A percentile compares a stretch with the other conserved stretches of the same genome.
Evolutionary conservation across 225 moss, liverwort and hornwort genomes (phyloP).

Genomic region (Marchantia polymorpha): DNA sequence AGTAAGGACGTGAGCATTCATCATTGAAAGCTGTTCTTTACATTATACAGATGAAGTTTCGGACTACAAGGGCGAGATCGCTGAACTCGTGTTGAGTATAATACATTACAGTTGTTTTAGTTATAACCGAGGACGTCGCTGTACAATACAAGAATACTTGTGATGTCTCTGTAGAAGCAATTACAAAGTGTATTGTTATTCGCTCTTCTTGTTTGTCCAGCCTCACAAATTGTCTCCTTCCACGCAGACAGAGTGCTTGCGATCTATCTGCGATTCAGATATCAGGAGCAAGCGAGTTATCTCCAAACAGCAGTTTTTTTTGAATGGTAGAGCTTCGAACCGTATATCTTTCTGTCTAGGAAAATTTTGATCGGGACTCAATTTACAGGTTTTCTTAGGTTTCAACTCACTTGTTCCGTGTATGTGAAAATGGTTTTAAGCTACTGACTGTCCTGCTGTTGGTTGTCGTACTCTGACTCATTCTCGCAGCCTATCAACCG

Average conservation of each 20-base stretch:
- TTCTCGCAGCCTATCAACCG: constrained; percentile 45
- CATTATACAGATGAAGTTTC: too few species aligned
- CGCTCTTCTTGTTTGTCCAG: background rate
- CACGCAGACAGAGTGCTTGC: constrained; percentile 33
- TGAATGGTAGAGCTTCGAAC: constrained; percentile 31
- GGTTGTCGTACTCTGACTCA: background rate
- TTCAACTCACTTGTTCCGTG: background rate
- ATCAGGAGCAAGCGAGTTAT: constrained; percentile 34
- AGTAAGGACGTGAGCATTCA: too few species aligned
- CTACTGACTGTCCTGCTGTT: background rate
- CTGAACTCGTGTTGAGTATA: too few species aligned
- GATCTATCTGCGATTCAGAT: constrained; percentile 42
- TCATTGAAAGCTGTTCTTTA: too few species aligned
- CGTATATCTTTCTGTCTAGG: background rate
- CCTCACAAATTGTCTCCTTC: background rate
- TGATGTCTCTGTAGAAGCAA: too few species aligned
- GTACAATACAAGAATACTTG: too few species aligned
- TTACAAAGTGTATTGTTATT: too few species aligned
- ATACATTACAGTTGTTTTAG: too few species aligned
- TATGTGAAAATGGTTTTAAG: background rate
- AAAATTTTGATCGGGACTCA: background rate
- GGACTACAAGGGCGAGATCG: too few species aligned
- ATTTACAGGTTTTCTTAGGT: background rate
- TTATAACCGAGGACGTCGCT: too few species aligned
- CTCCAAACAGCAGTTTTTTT: constrained; percentile 38